Percentiles rank a stretch among this genome's conserved stretches.
Conservation (phyloP, 768 basidiomycete species). For the Xerocomus potaroensis region DNA sequence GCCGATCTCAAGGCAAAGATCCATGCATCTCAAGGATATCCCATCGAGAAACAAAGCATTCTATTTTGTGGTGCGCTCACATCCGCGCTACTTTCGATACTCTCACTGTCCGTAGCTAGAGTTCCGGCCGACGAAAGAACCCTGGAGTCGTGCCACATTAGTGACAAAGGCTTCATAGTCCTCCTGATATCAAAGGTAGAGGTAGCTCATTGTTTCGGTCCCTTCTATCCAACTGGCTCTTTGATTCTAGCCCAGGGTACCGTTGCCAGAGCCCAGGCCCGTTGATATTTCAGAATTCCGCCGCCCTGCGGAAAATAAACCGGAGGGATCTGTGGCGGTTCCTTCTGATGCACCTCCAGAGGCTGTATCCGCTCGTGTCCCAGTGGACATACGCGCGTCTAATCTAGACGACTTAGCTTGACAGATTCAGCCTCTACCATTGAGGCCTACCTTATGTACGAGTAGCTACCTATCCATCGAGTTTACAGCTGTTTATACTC, state of each 20-base stretch:
- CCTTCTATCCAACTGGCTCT: not conserved
- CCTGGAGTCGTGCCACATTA: not conserved
- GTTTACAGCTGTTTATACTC: not conserved
- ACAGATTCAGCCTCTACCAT: no score
- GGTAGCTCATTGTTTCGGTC: not conserved
- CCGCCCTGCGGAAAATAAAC: not conserved
- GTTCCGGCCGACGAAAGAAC: not conserved
- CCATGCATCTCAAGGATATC: not conserved
- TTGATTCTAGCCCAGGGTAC: not conserved
- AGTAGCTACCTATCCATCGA: no score
- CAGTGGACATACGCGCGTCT: no score
- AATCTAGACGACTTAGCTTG: no score
- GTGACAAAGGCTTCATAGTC: conserved; percentile 4
- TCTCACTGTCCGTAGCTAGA: not conserved
- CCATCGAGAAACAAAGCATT: conserved; percentile 3
- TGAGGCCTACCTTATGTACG: not conserved
- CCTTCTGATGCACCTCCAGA: not conserved
- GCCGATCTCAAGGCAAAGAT: conserved; percentile 3
- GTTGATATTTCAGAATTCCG: not conserved
- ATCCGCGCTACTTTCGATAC: not conserved
- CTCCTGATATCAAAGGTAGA: conserved; percentile 1
- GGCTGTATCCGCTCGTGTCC: not conserved
- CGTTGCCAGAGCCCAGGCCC: not conserved
- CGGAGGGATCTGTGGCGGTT: not conserved
- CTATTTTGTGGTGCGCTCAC: conserved; percentile 1